Base-by-base conservation (phyloP, 2,329 filamentous ascomycete species). In the Cadophora gregata region DNA sequence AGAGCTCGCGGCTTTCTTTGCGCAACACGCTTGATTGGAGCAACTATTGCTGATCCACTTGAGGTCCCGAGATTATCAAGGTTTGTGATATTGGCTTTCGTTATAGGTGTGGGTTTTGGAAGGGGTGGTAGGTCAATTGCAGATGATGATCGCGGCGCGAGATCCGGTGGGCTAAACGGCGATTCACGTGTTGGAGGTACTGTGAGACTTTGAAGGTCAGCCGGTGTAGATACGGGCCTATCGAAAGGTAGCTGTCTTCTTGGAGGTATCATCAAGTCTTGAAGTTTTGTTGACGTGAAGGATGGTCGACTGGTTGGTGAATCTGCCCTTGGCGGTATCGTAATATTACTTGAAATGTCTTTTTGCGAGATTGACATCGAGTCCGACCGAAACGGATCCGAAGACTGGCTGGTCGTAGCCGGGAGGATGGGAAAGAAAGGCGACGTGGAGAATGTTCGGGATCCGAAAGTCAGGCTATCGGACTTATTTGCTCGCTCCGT, bases 141-240 rank as follows among this genome's bases (percentile, higher is more conserved):
- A 24, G 69, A 66, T 33, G 69, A 55, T 38, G 58, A 42, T 29
- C 51, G 25, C 31, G 25, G 16, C 21, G 51, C 60, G 24, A 38
- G 47, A 59, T 55, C 68, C 16, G 64, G 48, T 21, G 64, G 72
- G 5, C 66, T 64, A 29, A 76, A 76, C 3, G 76, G 75, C n/a
- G 76, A 64, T 51, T 70, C 64, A 55, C 72, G 69, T 63, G 61
- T 73, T 27, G 75, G 73, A 19, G 75, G 73, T 56, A 70, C 61
- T 1, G 42, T 25, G 29, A 50, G 48, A 31, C 67, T 66, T 14
- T 48, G 36, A 25, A 53, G 25, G 29, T 67, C 47, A 6, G 61
- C 31, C 50, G 67, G 66, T 31, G 64, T 69, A 53, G 72, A 72
- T 12, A 64, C 59, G 48, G 70, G 70, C 14, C 68, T 38, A n/a